Conservation (phyloP, 768 basidiomycete species). For the Xerocomellus dryophilus region DNA sequence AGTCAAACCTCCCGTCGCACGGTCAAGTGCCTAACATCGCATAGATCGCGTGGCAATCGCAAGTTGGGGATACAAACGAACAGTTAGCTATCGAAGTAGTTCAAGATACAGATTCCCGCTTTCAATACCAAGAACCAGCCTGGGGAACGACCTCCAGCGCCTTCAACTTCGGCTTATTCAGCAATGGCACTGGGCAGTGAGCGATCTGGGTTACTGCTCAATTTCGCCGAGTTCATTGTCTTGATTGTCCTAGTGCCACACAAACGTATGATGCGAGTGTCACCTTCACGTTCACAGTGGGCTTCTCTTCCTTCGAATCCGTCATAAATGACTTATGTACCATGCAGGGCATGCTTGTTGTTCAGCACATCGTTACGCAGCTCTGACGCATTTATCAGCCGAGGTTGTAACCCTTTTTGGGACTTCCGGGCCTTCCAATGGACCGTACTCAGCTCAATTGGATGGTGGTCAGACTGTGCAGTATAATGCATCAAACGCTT, state of each 20-base stretch:
- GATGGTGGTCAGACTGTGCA: conserved; percentile 29
- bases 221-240: neutral
- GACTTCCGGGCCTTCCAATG: conserved; percentile 36
- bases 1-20: neutral
- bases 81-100: conserved; percentile 17
- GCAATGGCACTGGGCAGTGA: conserved; percentile 44
- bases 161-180: conserved; percentile 37
- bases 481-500: conserved; percentile 21
- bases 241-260: conserved; percentile 31
- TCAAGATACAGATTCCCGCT: conserved; percentile 40
- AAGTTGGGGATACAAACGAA: conserved; percentile 18
- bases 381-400: conserved; percentile 26
- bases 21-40: neutral
- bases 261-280: conserved; percentile 33
- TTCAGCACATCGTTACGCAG: neutral
- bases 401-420: conserved; percentile 46
- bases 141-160: conserved; percentile 35
- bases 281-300: conserved; percentile 40
- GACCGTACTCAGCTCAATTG: conserved; percentile 36
- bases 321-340: conserved; percentile 4
- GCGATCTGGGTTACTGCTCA: neutral
- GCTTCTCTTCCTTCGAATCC: conserved; percentile 5
- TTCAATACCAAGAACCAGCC: conserved; percentile 36
- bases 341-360: conserved; percentile 19
- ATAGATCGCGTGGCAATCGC: conserved; percentile 32